Conservation (phyloP, 2,329 filamentous ascomycete species). For the Arthrobotrys conoides region DNA sequence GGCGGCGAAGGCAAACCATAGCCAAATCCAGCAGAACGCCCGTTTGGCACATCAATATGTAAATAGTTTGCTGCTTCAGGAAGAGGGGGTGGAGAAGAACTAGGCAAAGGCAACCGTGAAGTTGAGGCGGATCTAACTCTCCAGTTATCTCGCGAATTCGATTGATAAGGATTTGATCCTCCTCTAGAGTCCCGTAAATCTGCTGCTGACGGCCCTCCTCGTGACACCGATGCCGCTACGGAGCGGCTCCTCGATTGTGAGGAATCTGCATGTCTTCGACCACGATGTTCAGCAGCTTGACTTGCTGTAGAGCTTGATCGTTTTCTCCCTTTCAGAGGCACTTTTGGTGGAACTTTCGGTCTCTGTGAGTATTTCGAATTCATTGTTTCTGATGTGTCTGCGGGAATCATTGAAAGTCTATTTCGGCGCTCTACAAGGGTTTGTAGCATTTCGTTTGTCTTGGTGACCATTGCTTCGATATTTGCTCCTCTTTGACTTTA, state of each 20-base stretch:
- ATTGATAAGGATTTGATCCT: slow-evolving; percentile 18
- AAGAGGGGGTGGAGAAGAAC: slow-evolving; percentile 39
- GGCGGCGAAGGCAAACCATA: slow-evolving; percentile 51
- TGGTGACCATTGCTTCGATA: slow-evolving; percentile 56
- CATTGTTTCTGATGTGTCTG: slow-evolving; percentile 27
- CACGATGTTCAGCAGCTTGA: slow-evolving; percentile 13
- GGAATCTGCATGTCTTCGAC: slow-evolving; percentile 6
- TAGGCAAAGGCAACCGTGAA: slow-evolving; percentile 42
- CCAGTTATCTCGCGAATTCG: slow-evolving; percentile 22
- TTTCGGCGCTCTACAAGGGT: slow-evolving; percentile 51
- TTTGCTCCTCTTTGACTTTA: slow-evolving; percentile 57
- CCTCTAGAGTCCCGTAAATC: slow-evolving; percentile 5
- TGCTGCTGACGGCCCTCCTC: slow-evolving; percentile 26
- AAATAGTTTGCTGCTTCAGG: slow-evolving; percentile 23
- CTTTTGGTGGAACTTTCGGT: slow-evolving; percentile 9
- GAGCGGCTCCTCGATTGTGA: slow-evolving; percentile 47
- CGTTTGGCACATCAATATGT: slow-evolving; percentile 24
- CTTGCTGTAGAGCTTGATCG: slow-evolving; percentile 40
- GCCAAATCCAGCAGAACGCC: slow-evolving; percentile 11
- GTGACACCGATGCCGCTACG: slow-evolving; percentile 40
- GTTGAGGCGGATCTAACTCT: slow-evolving; percentile 38
- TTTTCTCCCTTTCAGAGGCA: slow-evolving; percentile 13
- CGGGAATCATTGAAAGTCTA: slow-evolving; percentile 47
- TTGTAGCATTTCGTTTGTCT: slow-evolving; percentile 59
- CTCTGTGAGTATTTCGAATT: slow-evolving; percentile 21